Conservation (phyloP, 2,329 filamentous ascomycete genomes). For the Colletotrichum truncatum region DNA sequence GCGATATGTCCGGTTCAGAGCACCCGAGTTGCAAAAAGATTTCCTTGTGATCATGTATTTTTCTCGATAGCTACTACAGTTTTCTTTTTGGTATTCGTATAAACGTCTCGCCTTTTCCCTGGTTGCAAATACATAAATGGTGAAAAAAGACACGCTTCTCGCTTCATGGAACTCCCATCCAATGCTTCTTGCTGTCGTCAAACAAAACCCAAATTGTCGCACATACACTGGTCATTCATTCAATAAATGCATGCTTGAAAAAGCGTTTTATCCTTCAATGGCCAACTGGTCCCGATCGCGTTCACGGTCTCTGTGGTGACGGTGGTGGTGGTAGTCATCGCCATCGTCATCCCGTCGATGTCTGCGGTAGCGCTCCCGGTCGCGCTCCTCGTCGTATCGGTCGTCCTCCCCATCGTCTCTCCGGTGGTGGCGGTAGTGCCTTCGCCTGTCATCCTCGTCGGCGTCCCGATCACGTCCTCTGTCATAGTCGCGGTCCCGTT, state of each 20-base stretch:
- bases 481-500: slow-evolving; percentile 38
- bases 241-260: not conserved
- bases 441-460: slow-evolving; percentile 36
- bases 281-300: slow-evolving; percentile 34
- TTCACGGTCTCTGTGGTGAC: slow-evolving; percentile 42
- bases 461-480: slow-evolving; percentile 37
- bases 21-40: not conserved
- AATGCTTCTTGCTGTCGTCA: slow-evolving; percentile 1
- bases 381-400: slow-evolving; percentile 41
- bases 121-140: not conserved
- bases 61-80: not conserved
- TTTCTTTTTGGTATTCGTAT: not conserved
- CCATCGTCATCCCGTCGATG: slow-evolving; percentile 39
- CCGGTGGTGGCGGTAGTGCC: slow-evolving; percentile 35
- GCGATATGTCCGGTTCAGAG: not conserved
- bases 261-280: slow-evolving; percentile 21
- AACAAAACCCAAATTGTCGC: not conserved
- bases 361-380: slow-evolving; percentile 40
- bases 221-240: not conserved
- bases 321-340: slow-evolving; percentile 43
- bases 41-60: not conserved
- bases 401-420: slow-evolving; percentile 48
- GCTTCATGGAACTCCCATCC: slow-evolving; percentile 8
- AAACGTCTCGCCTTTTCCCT: not conserved
- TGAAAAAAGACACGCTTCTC: not conserved